Evolutionary conservation across 169 alveolate genomes (phyloP), one percentile per base, ranked within the genome.

Genomic region (Toxoplasma gondii): DNA sequence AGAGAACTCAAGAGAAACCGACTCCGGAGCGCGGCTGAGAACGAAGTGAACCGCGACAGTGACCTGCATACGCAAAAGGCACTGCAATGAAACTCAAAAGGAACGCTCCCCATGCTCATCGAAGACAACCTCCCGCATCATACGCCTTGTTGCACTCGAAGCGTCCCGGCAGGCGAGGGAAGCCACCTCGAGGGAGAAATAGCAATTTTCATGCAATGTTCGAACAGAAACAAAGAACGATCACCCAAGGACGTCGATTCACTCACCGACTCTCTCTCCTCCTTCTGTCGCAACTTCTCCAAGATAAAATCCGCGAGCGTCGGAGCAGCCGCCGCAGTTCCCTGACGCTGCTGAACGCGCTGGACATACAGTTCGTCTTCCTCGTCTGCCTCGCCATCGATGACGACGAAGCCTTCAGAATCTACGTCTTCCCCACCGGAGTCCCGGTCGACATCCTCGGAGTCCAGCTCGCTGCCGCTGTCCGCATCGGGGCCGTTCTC

Each of bases 321-420:
- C 45, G 58, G 92, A 2, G 92, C 54, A 9, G 81, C 92, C 4
- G 92, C 80, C 12, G 80, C 41, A 53, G 90, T 67, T 0, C 44
- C 64, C 64, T 82, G 90, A 64, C 36, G 67, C 67, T 39, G 36
- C 90, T 82, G 90, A 9, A 12, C 31, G 1, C 90, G 90, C 90
- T 82, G 64, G 22, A 82, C 38, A 36, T 43, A 82, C 90, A 58
- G 93, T 81, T 67, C 74, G 24, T 93, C 95, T 43, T 44, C 81
- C 64, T 31, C 38, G 39, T 86, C 70, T 0, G 43, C 74, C 49
- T 93, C 93, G 91, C 83, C 80, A 16, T 84, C 93, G 64, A 93
- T 22, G 31, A 84, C 93, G 7, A 93, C 88, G n/a, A 64, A 84
- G 1, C 95, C 95, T 31, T 92, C 88, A 1, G 58, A 82, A 41